A percentile compares a stretch with the other conserved stretches of the same genome.
phyloP scores from a whole-genome alignment of 2,329 filamentous ascomycete genomes.

The Parastagonospora nodorum region DNA sequence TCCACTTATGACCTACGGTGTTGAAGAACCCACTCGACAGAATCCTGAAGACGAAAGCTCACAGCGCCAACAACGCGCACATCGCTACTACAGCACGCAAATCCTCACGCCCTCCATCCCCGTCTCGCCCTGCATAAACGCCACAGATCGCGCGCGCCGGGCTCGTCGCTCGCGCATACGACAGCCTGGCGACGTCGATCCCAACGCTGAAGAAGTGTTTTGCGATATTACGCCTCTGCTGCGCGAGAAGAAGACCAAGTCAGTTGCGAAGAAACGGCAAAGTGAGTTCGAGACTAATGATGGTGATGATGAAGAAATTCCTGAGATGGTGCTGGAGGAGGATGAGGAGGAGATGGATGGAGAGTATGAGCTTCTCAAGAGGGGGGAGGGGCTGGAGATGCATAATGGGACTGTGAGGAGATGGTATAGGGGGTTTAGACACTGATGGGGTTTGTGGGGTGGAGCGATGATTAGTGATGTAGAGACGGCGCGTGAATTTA shows the following conservation, averaged over 20 bases:
- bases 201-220: neutral
- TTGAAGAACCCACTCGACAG: no score
- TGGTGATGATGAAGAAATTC: constrained; percentile 5
- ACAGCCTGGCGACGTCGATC: neutral
- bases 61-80: no score
- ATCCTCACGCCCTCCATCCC: neutral
- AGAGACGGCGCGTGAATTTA: no score
- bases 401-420: neutral
- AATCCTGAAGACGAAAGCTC: no score
- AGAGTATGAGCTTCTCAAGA: neutral
- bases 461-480: no score
- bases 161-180: neutral
- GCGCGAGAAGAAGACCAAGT: neutral
- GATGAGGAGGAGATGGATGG: neutral
- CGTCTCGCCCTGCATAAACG: neutral
- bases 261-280: neutral
- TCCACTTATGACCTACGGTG: no score
- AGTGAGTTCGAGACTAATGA: neutral
- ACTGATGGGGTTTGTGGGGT: neutral
- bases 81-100: no score
- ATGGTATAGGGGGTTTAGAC: neutral
- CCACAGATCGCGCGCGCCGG: neutral
- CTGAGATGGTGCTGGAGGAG: neutral
- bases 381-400: neutral
- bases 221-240: neutral